phyloP scores from a whole-genome alignment of 306 rosid genomes.

The Corylus avellana region DNA sequence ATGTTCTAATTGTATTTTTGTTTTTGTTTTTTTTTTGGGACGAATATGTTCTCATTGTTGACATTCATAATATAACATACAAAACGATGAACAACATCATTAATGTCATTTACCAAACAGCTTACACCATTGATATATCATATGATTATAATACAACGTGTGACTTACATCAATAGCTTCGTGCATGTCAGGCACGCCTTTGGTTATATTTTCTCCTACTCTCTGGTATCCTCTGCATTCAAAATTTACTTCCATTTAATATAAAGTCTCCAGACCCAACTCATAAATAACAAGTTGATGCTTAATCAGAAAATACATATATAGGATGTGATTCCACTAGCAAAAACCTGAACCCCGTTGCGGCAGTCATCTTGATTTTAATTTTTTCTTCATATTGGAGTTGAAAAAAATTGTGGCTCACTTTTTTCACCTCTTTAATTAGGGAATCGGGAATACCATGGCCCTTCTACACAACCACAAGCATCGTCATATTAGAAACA shows the following conservation, averaged over 20 bases:
- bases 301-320: conserved; percentile 5
- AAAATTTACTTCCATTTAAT: conserved; percentile 25
- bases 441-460: conserved; percentile 75
- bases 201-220: conserved; percentile 76
- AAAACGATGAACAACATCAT: not conserved
- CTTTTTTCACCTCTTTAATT: conserved; percentile 54
- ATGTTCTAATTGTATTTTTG: too few species aligned
- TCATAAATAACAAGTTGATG: conserved; percentile 17
- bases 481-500: not conserved
- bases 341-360: conserved; percentile 70
- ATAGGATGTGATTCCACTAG: conserved; percentile 9
- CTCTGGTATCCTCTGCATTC: conserved; percentile 81
- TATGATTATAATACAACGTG: conserved; percentile 8
- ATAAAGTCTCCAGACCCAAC: conserved; percentile 6
- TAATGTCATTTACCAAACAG: conserved; percentile 9
- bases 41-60: not conserved
- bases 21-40: not conserved
- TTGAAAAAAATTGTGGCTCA: conserved; percentile 59
- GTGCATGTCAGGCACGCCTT: conserved; percentile 84
- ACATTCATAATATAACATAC: not conserved
- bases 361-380: conserved; percentile 69
- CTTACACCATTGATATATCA: not conserved
- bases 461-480: conserved; percentile 59
- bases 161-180: conserved; percentile 91
- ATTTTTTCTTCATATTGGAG: conserved; percentile 82